Conservation (phyloP, 495 filamentous ascomycete genomes). For the Xylaria intraflava region DNA sequence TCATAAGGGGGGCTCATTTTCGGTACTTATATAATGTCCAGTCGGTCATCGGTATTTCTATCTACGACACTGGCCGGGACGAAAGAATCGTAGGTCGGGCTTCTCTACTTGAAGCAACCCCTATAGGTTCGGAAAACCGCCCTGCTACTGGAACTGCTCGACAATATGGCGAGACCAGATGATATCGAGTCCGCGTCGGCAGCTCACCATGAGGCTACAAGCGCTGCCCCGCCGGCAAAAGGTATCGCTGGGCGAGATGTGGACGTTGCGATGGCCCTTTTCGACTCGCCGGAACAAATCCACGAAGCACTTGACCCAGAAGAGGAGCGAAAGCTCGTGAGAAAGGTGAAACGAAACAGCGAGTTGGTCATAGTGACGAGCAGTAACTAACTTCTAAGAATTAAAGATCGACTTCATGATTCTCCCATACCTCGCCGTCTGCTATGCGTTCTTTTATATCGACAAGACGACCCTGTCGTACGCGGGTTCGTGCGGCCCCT, state of each 20-base stretch:
- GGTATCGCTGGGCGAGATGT: not conserved
- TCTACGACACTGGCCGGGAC: not conserved
- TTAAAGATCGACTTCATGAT: slow-evolving; percentile 19
- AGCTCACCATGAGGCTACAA: not conserved
- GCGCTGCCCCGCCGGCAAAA: not conserved
- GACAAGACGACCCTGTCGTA: slow-evolving; percentile 37
- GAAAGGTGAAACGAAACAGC: slow-evolving; percentile 24
- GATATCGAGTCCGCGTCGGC: not conserved
- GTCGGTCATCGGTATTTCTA: not conserved
- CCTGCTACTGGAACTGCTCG: not conserved
- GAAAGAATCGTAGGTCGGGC: not conserved
- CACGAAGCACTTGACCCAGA: slow-evolving; percentile 42
- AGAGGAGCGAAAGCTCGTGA: slow-evolving; percentile 43
- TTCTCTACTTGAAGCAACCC: not conserved
- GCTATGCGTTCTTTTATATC: slow-evolving; percentile 56
- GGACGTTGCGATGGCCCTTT: slow-evolving; percentile 12
- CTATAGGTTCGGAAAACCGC: too few species aligned
- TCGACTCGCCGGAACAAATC: slow-evolving; percentile 13
- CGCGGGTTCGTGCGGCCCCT: not conserved
- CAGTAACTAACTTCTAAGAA: not conserved
- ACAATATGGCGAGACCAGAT: not conserved
- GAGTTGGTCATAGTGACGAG: not conserved
- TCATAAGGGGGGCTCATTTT: too few species aligned
- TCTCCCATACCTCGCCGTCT: slow-evolving; percentile 45
- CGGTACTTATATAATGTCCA: not conserved